Percentiles rank a stretch among this genome's conserved stretches.
These are phyloP conservation scores for Blepharisma japonicum DNA, from an alignment of 73 alveolate genomes.

Conservation along the genomic window DNA sequence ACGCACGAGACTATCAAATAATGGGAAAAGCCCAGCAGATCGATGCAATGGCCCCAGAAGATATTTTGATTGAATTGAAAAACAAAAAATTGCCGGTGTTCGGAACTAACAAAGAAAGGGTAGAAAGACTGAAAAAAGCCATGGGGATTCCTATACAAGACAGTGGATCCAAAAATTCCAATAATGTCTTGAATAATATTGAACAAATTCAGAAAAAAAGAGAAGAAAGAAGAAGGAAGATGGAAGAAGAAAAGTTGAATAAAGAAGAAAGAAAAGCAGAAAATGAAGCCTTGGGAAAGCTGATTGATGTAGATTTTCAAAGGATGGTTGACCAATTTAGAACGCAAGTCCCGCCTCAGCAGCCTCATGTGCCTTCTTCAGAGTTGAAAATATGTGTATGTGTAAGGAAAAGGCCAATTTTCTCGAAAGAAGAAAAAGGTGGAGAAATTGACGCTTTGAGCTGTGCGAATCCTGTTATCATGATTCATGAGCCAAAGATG, in stretches of 20 bases:
- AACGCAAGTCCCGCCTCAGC: constrained; percentile 42
- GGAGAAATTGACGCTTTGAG: constrained; percentile 97
- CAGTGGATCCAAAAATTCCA: constrained; percentile 42
- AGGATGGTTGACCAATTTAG: constrained; percentile 68
- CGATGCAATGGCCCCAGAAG: constrained; percentile 56
- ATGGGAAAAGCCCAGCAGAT: constrained; percentile 51
- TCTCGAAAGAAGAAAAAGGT: constrained; percentile 74
- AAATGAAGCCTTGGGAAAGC: constrained; percentile 71
- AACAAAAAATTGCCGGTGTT: constrained; percentile 73
- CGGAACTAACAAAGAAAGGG: constrained; percentile 82
- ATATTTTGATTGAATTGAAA: constrained; percentile 55
- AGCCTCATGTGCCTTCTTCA: constrained; percentile 58
- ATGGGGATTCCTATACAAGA: constrained; percentile 49
- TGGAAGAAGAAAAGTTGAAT: constrained; percentile 74
- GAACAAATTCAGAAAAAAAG: constrained; percentile 66
- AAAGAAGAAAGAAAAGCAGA: constrained; percentile 67
- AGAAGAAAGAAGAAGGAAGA: constrained; percentile 77
- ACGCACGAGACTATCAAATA: constrained; percentile 44
- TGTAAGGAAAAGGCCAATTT: constrained; percentile 96
- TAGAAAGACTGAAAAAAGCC: constrained; percentile 71
- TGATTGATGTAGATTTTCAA: constrained; percentile 82
- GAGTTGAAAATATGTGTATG: constrained; percentile 86
- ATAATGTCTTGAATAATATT: constrained; percentile 76
- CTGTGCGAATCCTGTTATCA: constrained; percentile 87
- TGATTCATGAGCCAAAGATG: constrained; percentile 87